phyloP scores from a whole-genome alignment of 441 rosid species.

The Gossypium aridum region DNA sequence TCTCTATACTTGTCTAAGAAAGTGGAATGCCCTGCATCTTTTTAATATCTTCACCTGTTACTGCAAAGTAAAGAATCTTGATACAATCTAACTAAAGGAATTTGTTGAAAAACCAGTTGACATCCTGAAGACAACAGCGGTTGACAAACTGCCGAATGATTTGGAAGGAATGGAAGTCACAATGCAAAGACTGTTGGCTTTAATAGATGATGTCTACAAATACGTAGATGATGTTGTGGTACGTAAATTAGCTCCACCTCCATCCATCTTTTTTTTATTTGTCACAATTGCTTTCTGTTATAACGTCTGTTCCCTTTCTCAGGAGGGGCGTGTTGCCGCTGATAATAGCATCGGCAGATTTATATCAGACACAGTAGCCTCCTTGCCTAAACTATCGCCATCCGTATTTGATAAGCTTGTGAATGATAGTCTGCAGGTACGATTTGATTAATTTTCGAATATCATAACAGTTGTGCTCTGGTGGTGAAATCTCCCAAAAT shows the following conservation, averaged over 20 bases:
- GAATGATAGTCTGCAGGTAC: constrained; percentile 84
- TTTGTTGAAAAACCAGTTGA: constrained; percentile 39
- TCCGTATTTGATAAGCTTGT: constrained; percentile 73
- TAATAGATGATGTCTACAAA: constrained; percentile 69
- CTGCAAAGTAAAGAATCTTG: not conserved
- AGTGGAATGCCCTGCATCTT: not conserved
- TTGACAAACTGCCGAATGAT: constrained; percentile 85
- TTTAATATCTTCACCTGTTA: not conserved
- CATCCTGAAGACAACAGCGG: constrained; percentile 56
- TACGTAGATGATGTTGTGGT: constrained; percentile 86
- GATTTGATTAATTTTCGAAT: not conserved
- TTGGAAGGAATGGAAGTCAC: constrained; percentile 96
- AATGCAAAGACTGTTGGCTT: constrained; percentile 61
- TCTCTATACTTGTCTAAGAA: not conserved
- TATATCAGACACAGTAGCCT: constrained; percentile 59
- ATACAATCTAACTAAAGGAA: not conserved
- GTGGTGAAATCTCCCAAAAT: not conserved
- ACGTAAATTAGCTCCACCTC: constrained; percentile 11
- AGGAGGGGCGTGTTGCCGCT: constrained; percentile 66
- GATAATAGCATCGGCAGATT: constrained; percentile 70
- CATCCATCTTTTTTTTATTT: not conserved
- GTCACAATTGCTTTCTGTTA: not conserved
- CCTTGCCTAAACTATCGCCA: constrained; percentile 70
- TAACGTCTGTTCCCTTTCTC: not conserved
- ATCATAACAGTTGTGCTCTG: not conserved